Base-by-base conservation (phyloP, 1,284 basidiomycete species). In the Rhodotorula sp. region DNA sequence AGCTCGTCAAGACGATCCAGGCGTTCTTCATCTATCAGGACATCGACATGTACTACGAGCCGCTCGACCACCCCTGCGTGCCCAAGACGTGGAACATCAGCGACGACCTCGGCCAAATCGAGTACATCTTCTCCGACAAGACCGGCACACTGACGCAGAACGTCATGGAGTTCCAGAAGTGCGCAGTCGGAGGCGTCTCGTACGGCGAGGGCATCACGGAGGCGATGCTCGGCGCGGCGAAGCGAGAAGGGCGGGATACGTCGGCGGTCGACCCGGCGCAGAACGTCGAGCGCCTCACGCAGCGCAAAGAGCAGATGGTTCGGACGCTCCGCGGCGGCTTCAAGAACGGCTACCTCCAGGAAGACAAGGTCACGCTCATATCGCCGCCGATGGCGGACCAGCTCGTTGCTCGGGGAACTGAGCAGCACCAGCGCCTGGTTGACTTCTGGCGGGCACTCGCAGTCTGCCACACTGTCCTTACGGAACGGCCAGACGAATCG, bases 1-100 rank as follows among this genome's bases (percentile, higher is more conserved):
- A 98, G 82, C 90, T 97, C 71, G 94, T 97, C 84, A 97, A 96
- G 84, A 96, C 91, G 13, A 92, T 96, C 68, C 94, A 97, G 80
- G 95, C 95, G 9, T 96, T 88, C 82, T 96, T 97, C 83, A 98
- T 98, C 80, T 81, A 77, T n/a, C 92, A 95, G 81, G 95, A 99
- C 78, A 79, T 93, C 74, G 94, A 97, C 80, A 95, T 99, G 93
- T 97, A 94, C 83, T 97, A 97, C 81, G 85, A 86, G 65, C 64
- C 67, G 88, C 79, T 89, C 79, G 89, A 97, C 79, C 89, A 91
- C 0, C 84, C 92, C 0, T 97, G 94, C 76, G 87, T 94, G 7
- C 93, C 94, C 53, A 98, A 98, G 82, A 95, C 92, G 20, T 97
- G 94, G 94, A 95, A 94, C 80, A 95, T 98, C 76, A 95, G 92